Evolutionary conservation across 148 eudicot species (phyloP).

Genomic region (Silene uniflora): DNA sequence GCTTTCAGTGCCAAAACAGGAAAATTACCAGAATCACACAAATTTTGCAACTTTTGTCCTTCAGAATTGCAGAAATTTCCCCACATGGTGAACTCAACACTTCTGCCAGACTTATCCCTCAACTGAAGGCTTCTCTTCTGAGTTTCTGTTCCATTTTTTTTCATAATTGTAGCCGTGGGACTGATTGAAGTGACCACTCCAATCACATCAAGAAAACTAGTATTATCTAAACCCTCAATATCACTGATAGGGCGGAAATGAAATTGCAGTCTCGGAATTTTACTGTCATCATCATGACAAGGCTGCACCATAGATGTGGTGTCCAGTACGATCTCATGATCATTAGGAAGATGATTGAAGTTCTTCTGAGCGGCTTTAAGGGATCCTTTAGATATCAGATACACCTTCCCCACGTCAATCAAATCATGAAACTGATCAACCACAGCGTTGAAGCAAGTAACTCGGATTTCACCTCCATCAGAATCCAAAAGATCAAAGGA

Average conservation of each 20-base stretch:
- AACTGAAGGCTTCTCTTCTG: constrained; percentile 71
- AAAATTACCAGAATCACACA: constrained; percentile 70
- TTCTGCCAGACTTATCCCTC: constrained; percentile 83
- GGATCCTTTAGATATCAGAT: constrained; percentile 72
- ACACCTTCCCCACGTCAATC: constrained; percentile 72
- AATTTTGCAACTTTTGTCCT: constrained; percentile 65
- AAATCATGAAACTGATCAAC: constrained; percentile 72
- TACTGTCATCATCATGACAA: constrained; percentile 64
- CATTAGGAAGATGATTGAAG: constrained; percentile 77
- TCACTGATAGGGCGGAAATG: constrained; percentile 71
- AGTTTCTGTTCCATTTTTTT: constrained; percentile 79
- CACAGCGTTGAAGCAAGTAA: constrained; percentile 84
- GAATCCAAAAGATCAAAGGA: constrained; percentile 93
- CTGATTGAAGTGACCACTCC: constrained; percentile 73
- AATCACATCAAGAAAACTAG: constrained; percentile 63
- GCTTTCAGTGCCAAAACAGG: constrained; percentile 88
- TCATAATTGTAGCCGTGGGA: constrained; percentile 65
- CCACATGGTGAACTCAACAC: constrained; percentile 89
- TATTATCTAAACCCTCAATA: constrained; percentile 57
- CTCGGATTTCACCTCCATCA: constrained; percentile 91
- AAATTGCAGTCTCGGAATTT: constrained; percentile 74
- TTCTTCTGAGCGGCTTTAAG: constrained; percentile 76
- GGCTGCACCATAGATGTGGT: constrained; percentile 60
- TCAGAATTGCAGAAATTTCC: constrained; percentile 80
- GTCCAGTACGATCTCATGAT: constrained; percentile 72